Evolutionary conservation across 2,329 filamentous ascomycete genomes (phyloP).

Genomic region (Paecilomyces formosus): DNA sequence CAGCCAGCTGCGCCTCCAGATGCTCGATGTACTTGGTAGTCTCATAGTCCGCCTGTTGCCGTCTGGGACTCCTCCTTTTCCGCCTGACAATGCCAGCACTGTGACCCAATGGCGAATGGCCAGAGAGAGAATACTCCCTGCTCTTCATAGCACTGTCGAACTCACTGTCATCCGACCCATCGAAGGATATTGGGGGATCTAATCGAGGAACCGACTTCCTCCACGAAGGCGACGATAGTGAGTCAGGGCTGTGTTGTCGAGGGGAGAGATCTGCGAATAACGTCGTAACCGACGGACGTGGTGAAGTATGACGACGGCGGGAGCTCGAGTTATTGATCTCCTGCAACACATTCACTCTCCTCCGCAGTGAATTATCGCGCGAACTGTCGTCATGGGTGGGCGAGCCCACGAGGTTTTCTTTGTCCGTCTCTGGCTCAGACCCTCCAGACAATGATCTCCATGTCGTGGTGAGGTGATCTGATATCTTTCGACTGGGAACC

Average conservation of each 20-base stretch:
- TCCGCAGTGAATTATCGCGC: conserved; percentile 5
- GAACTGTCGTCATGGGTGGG: not conserved
- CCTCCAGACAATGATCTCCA: conserved; percentile 11
- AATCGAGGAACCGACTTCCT: not conserved
- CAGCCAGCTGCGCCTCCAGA: conserved; percentile 39
- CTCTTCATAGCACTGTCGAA: conserved; percentile 1
- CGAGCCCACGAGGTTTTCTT: conserved; percentile 8
- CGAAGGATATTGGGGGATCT: conserved; percentile 8
- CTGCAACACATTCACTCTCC: conserved; percentile 19
- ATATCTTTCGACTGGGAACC: conserved; percentile 13
- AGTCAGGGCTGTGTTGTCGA: conserved; percentile 2
- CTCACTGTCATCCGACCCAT: conserved; percentile 2
- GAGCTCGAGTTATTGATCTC: conserved; percentile 22
- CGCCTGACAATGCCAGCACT: conserved; percentile 13
- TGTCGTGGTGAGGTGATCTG: conserved; percentile 10
- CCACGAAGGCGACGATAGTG: not conserved
- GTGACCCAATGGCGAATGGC: not conserved
- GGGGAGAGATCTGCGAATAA: conserved; percentile 13
- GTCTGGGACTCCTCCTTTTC: conserved; percentile 9
- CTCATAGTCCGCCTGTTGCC: conserved; percentile 26
- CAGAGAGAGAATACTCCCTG: conserved; percentile 3
- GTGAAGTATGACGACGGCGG: conserved; percentile 9
- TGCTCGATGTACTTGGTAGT: conserved; percentile 42
- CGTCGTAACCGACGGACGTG: conserved; percentile 10
- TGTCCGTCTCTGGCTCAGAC: conserved; percentile 11